Base-by-base conservation (phyloP, 768 basidiomycete species). In the Podaxis sp. region DNA sequence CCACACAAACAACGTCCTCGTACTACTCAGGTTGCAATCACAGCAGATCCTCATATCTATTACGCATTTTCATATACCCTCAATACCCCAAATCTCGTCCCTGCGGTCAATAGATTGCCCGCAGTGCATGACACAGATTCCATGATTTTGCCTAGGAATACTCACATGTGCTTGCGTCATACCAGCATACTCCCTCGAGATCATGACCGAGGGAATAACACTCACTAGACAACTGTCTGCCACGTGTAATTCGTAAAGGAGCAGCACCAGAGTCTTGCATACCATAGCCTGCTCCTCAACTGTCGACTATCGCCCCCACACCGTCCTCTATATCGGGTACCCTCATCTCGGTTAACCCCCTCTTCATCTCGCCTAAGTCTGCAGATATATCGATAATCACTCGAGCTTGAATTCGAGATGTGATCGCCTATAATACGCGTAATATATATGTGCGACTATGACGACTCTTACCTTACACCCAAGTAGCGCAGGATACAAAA, bases 301-400 rank as follows among this genome's bases (percentile, higher is more conserved):
- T 18, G 16, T 44, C 18, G 42, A 44, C n/a, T 44, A 44, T 44
- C n/a, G 42, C n/a, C 42, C 14, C 27, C 23, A 2, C 40, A 11
- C 14, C 9, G 18, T 40, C 25, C 44, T 42, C 54, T 23, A 55
- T 55, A 55, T 56, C 44, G 55, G 27, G 10, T 47, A 18, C 13
- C n/a, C 27, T 36, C 44, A 47, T 56, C 55, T 56, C 55, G 44
- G 42, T 18, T 47, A 47, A 25, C 23, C 4, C 55, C 55, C 28
- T n/a, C 25, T 56, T 56, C 55, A 36, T 55, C 40, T 55, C 54
- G 37, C 52, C 52, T 38, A 23, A 25, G 54, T 18, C 54, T 32
- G 32, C 7, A 44, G 23, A 55, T 32, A 55, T 23, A 56, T 46
- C 55, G 25, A 40, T 11, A 44, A 28, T 44, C 40, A 56, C 37